Base-by-base conservation (phyloP, 2,329 filamentous ascomycete genomes). In the Dryadomyces quercivorus region DNA sequence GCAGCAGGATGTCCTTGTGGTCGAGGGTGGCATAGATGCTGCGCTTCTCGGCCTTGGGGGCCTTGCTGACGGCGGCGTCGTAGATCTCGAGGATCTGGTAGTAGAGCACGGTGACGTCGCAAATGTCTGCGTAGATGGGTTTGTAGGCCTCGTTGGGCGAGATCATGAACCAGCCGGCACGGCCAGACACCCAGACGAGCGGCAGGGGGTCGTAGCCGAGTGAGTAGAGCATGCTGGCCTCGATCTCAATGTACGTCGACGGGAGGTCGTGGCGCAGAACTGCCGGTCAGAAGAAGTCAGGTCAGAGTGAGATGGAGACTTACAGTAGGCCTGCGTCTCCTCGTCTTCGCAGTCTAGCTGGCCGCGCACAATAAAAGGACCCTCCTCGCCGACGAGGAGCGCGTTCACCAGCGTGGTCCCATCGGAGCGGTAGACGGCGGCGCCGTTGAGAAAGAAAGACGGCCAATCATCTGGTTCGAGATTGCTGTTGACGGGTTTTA, bases 131-230 rank as follows among this genome's bases (percentile, higher is more conserved):
- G 65, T 78, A 83, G 31, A 80, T 78, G 6, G 67, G 61, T 51
- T 69, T 67, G 64, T 87, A 90, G 2, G 68, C 65, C 10, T 70
- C 63, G n/a, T 77, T 70, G 1, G 86, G 84, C 36, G 71, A 71
- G 45, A 89, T 75, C 62, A 84, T 78, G 63, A 81, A 88, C 83
- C 84, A 88, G 47, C 84, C 85, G 13, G 81, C 76, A 53, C 72
- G 65, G 42, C 82, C 82, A 34, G 75, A 72, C 1, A 84, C 81
- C 85, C 85, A 89, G 34, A 86, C 70, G n/a, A 78, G 72, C 4
- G 78, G 73, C 18, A 73, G 70, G 0, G 74, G 74, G 51, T 78
- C 75, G 15, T 70, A 68, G 49, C 77, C 77, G 36, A 84, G 79
- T 13, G 81, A 78, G 61, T 78, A 81, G 36, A 64, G 62, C 2